Evolutionary conservation across 2,329 filamentous ascomycete genomes (phyloP), one percentile per base, ranked within the genome.

Genomic region (Aspergillus carbonarius): DNA sequence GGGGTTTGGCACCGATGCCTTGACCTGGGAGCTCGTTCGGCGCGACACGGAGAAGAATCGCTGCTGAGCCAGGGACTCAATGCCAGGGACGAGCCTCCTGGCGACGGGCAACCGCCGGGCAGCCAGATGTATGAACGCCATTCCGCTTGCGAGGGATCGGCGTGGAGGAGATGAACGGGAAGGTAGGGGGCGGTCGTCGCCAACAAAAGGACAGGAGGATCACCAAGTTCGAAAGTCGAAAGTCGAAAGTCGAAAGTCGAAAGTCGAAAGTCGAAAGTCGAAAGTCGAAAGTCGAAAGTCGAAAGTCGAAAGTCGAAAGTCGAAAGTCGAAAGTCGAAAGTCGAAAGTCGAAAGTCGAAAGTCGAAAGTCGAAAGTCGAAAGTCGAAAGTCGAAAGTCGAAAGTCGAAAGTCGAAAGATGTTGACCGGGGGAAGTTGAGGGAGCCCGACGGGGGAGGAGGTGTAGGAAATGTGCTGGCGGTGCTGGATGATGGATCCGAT

Each of bases 1-100:
- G 50, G 89, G 83, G 65, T 89, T 91, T 9, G 89, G 82, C 12
- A 89, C 72, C 2, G 74, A 68, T 20, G 77, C 78, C 78, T 84
- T 50, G 15, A 15, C 27, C 27, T 51, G 60, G 13, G 60, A 46
- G 59, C 72, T 70, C 53, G 64, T 65, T 68, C 72, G 55, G 46
- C 35, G 54, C 53, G 51, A 30, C 25, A 32, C 35, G 25, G 72
- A 70, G 46, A 70, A 68, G 60, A 74, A 74, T 62, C 69, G 69
- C 55, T 67, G 70, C 60, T 70, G 72, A 23, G 72, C 56, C 49
- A 68, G 70, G 67, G 72, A 72, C 63, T 73, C 68, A 60, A 73
- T 47, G 8, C 59, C 66, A 63, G 69, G 65, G 56, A 69, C 68
- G 37, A 74, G 59, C 55, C 63, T 65, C 55, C 65, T 66, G 54